A percentile compares a stretch with the other conserved stretches of the same genome.
phyloP scores from a whole-genome alignment of 2,329 filamentous ascomycete species.

The Sporothrix euskadiensis region DNA sequence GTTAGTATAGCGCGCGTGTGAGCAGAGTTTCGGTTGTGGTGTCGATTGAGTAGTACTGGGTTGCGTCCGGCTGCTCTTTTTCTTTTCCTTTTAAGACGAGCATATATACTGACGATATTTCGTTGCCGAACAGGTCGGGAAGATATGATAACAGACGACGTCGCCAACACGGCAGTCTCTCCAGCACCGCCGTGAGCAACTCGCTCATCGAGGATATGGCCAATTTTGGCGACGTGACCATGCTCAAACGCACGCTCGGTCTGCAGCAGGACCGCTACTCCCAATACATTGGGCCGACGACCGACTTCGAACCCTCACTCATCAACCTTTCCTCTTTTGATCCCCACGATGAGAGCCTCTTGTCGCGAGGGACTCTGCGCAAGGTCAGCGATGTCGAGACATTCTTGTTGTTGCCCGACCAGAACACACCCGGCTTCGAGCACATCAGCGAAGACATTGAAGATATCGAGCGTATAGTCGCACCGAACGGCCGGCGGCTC shows the following conservation, averaged over 20 bases:
- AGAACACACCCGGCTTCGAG: conserved; percentile 69
- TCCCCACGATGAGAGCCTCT: conserved; percentile 75
- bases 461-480: conserved; percentile 67
- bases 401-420: conserved; percentile 77
- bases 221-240: conserved; percentile 65
- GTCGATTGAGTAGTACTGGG: background rate
- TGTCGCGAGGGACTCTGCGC: conserved; percentile 67
- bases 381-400: conserved; percentile 77
- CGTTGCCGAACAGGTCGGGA: conserved; percentile 58
- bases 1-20: conserved; percentile 6
- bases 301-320: conserved; percentile 79
- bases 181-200: conserved; percentile 61
- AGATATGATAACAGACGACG: conserved; percentile 56
- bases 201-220: conserved; percentile 70
- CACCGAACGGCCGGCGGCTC: conserved; percentile 62
- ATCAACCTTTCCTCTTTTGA: conserved; percentile 80
- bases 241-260: conserved; percentile 70
- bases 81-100: background rate
- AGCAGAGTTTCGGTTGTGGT: background rate
- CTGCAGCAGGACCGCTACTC: conserved; percentile 77
- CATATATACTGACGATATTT: conserved; percentile 26
- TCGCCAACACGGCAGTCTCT: conserved; percentile 59
- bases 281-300: conserved; percentile 80
- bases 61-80: background rate
- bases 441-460: conserved; percentile 68